phyloP scores from a whole-genome alignment of 2,329 filamentous ascomycete genomes.

The Pseudonectria buxi region DNA sequence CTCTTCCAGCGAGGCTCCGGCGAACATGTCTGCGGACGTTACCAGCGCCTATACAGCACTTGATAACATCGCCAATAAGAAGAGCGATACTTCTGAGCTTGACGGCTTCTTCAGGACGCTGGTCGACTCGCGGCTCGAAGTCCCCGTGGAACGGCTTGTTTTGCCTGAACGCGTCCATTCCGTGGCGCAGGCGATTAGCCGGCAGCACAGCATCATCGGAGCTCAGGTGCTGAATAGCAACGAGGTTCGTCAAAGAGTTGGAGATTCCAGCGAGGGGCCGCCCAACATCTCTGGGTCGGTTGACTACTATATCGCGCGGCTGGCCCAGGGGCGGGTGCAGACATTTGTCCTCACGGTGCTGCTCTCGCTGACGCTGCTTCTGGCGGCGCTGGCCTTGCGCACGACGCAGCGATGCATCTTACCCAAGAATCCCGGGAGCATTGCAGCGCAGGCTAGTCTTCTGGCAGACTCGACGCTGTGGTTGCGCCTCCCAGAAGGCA shows the following conservation, averaged over 20 bases:
- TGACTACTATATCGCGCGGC: conserved; percentile 14
- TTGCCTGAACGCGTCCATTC: conserved; percentile 15
- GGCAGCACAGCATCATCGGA: conserved; percentile 20
- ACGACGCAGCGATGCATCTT: conserved; percentile 15
- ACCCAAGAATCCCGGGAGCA: conserved; percentile 22
- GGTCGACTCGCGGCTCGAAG: conserved; percentile 16
- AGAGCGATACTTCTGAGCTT: conserved; percentile 14
- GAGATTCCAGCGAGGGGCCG: background rate
- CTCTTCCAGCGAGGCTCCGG: conserved; percentile 5
- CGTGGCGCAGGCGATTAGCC: conserved; percentile 15
- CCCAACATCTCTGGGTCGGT: conserved; percentile 12
- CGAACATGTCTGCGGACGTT: conserved; percentile 11
- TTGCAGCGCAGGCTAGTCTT: conserved; percentile 23
- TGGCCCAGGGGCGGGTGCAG: conserved; percentile 16
- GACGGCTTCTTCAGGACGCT: conserved; percentile 23
- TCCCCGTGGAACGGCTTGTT: conserved; percentile 15
- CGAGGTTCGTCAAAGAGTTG: conserved; percentile 10
- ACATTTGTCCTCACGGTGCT: conserved; percentile 16
- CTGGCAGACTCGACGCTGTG: conserved; percentile 22
- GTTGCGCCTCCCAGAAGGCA: conserved; percentile 21
- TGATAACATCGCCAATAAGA: conserved; percentile 8
- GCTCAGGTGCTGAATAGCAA: conserved; percentile 20
- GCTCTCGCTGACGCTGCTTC: conserved; percentile 14
- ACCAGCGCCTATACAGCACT: conserved; percentile 15
- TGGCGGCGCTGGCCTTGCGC: conserved; percentile 17